Evolutionary conservation across 345 rosid genomes (phyloP), one percentile per base, ranked within the genome.

Genomic region (Brassica carinata): DNA sequence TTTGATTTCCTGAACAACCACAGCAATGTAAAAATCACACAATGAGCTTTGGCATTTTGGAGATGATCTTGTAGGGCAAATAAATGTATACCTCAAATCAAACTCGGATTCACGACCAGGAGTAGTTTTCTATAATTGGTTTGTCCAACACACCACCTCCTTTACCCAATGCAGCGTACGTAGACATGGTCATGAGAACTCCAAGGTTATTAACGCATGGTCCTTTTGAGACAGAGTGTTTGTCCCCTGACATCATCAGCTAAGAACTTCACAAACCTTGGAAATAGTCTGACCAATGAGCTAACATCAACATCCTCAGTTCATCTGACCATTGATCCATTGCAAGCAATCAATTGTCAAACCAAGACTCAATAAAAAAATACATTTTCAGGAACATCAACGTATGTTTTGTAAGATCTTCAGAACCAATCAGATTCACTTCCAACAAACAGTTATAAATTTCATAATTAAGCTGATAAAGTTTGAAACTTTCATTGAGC

Each of bases 111-210:
- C 61, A 55, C 61, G 61, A 15, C 61, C 61, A 55, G 19, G 61
- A 55, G 61, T 55, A 17, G 90, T 87, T 84, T 79, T 89, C 82
- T 73, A 83, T 87, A 53, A 88, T 78, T 5, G 94, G 97, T 76
- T 84, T 92, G 69, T 90, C 97, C 83, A 92, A 83, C 2, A 91
- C 69, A 58, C 92, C 94, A 65, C 88, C 92, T 67, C 91, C 96
- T 88, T 91, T 89, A 83, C 94, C 85, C 27, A 85, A 34, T 58
- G 82, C 84, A 2, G 83, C n/a, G 4, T 82, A 67, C 10, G 57
- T 51, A 51, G 57, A 51, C 57, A 89, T 53, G 73, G 88, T 83
- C 87, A 88, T 88, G 79, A 88, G 87, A 79, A 79, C 15, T 33
- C 89, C 82, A 26, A 86, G 93, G 78, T 70, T 84, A 83, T 67